Evolutionary conservation across 305 asterid species (phyloP).

Genomic region (Galium porrigens): DNA sequence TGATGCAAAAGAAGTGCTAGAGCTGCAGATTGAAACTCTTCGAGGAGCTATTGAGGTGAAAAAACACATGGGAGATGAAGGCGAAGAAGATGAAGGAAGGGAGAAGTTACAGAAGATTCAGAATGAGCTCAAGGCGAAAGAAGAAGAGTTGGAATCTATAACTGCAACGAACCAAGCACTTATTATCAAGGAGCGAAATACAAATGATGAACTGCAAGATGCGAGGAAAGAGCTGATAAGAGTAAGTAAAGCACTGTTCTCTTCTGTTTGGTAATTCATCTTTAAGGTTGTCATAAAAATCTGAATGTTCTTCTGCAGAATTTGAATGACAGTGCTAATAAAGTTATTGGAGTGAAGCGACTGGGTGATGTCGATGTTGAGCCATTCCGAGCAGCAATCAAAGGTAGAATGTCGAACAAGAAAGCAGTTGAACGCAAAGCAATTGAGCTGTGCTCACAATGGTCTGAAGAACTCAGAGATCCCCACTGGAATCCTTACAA

Average conservation of each 20-base stretch:
- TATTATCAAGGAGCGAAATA: constrained; percentile 16
- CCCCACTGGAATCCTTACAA: constrained; percentile 24
- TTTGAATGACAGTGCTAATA: constrained; percentile 11
- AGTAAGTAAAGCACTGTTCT: constrained; percentile 11
- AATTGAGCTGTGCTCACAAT: constrained; percentile 16
- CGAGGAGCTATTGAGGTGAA: constrained; percentile 30
- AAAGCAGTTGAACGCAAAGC: constrained; percentile 13
- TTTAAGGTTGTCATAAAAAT: background rate
- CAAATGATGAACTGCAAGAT: constrained; percentile 20
- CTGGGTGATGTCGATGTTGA: constrained; percentile 20
- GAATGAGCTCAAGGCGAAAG: constrained; percentile 24
- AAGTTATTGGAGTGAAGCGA: constrained; percentile 22
- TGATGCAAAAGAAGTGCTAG: constrained; percentile 47
- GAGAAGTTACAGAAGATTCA: constrained; percentile 23
- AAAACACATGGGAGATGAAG: constrained; percentile 33
- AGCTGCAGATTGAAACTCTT: constrained; percentile 35
- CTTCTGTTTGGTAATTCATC: background rate
- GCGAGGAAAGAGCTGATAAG: constrained; percentile 21
- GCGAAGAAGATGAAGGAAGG: constrained; percentile 25
- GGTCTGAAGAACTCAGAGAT: constrained; percentile 19
- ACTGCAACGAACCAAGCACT: constrained; percentile 16
- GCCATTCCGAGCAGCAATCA: constrained; percentile 14
- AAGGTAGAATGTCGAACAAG: constrained; percentile 2
- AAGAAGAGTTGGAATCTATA: constrained; percentile 15
- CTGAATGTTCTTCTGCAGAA: constrained; percentile 14